Evolutionary conservation across 2,329 filamentous ascomycete genomes (phyloP).

Genomic region (Sarocladium kiliense): DNA sequence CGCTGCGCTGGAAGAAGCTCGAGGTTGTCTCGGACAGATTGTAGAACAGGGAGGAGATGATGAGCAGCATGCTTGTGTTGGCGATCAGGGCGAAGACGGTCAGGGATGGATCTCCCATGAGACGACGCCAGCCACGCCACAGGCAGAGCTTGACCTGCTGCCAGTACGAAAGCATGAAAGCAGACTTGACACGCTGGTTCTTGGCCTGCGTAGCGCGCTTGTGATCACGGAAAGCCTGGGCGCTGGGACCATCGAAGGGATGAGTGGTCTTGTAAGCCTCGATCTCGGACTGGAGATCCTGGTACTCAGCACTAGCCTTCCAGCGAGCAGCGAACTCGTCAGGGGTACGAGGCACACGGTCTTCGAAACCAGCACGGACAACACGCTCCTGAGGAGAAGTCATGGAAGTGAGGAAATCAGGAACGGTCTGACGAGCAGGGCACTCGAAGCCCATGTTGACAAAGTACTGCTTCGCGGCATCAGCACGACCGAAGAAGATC

Average conservation of each 20-base stretch:
- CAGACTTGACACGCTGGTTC: constrained; percentile 36
- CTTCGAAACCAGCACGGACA: constrained; percentile 22
- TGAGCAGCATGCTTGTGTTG: constrained; percentile 42
- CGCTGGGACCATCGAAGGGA: constrained; percentile 16
- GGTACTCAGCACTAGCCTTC: constrained; percentile 18
- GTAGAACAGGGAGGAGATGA: constrained; percentile 48
- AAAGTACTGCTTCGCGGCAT: constrained; percentile 57
- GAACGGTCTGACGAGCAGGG: constrained; percentile 52
- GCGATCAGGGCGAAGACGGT: constrained; percentile 38
- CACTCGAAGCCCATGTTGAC: constrained; percentile 49
- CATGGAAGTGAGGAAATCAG: constrained; percentile 57
- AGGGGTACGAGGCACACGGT: constrained; percentile 24
- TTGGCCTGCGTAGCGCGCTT: constrained; percentile 19
- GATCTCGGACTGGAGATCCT: constrained; percentile 20
- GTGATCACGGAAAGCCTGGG: constrained; percentile 20
- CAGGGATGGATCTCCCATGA: constrained; percentile 36
- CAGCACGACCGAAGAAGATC: constrained; percentile 58
- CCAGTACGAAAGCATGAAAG: constrained; percentile 38
- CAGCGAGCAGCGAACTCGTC: constrained; percentile 30
- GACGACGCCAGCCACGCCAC: constrained; percentile 32
- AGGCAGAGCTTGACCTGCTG: constrained; percentile 41
- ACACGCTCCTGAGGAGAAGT: constrained; percentile 29
- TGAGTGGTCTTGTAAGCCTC: constrained; percentile 18
- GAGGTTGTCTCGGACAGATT: constrained; percentile 34
- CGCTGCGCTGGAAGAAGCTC: constrained; percentile 39